Evolutionary conservation across 176 grass and related monocot genomes (phyloP).

Genomic region (Avena atlantica): DNA sequence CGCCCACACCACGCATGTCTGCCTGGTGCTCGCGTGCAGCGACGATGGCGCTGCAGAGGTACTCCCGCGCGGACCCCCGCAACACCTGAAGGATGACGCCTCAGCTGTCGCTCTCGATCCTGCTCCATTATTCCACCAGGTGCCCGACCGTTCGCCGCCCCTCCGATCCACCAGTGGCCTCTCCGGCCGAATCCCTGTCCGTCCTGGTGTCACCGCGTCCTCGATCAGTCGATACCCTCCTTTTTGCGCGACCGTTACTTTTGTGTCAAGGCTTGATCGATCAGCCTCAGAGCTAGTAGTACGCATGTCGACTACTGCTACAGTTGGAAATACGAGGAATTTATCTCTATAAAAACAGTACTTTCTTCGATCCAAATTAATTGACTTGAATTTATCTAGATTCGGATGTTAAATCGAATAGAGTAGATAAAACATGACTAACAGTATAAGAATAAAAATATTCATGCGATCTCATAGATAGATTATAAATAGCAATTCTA

Average conservation of each 20-base stretch:
- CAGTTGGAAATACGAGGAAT: no score
- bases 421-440: no score
- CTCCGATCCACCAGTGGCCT: background rate
- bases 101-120: constrained; percentile 9
- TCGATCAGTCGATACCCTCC: background rate
- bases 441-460: no score
- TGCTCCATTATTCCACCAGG: constrained; percentile 27
- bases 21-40: background rate
- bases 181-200: constrained; percentile 23
- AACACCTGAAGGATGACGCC: constrained; percentile 1
- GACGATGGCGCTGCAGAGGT: constrained; percentile 1
- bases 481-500: no score
- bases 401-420: no score
- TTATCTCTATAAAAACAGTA: no score
- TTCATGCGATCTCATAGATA: no score
- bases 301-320: background rate
- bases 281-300: background rate
- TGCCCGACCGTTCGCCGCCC: background rate
- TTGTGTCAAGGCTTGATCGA: background rate
- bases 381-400: no score
- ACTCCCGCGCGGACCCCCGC: background rate
- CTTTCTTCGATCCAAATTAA: no score
- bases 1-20: background rate
- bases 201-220: background rate
- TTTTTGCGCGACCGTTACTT: background rate